These are phyloP conservation scores for Caryocar brasiliense DNA, from an alignment of 441 rosid species.

Conservation along the genomic window DNA sequence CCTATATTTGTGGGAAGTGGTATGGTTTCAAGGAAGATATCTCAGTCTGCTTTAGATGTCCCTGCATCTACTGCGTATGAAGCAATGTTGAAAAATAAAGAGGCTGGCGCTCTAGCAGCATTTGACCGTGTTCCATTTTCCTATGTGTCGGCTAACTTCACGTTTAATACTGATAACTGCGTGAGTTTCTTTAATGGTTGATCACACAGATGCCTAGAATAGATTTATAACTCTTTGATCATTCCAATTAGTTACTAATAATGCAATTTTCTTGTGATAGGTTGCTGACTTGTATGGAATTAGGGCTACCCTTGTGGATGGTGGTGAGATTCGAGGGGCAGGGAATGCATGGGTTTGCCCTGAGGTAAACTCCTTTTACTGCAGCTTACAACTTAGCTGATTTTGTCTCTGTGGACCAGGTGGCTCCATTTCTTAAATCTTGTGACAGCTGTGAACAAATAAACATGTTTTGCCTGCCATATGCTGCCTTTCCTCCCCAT, in stretches of 20 bases:
- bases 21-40: conserved; percentile 85
- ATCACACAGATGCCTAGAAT: not conserved
- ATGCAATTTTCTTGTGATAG: conserved; percentile 32
- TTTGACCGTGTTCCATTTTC: conserved; percentile 98
- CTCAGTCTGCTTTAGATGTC: conserved; percentile 50
- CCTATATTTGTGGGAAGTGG: conserved; percentile 97
- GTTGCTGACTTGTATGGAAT: conserved; percentile 98
- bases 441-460: too few relatives aligned
- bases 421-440: too few relatives aligned
- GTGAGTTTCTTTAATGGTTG: conserved; percentile 39
- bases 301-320: conserved; percentile 98
- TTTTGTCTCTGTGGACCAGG: too few relatives aligned
- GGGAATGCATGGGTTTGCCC: conserved; percentile 99
- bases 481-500: too few relatives aligned
- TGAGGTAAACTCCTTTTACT: conserved; percentile 45
- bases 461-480: too few relatives aligned
- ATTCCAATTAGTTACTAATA: conserved; percentile 2
- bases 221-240: not conserved
- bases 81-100: conserved; percentile 86
- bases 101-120: conserved; percentile 98
- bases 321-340: conserved; percentile 99
- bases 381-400: not conserved
- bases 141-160: conserved; percentile 93
- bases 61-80: conserved; percentile 78
- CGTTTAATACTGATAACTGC: conserved; percentile 92